Percentiles rank a stretch among this genome's conserved stretches.
These are phyloP conservation scores for Telfairia occidentalis DNA, from an alignment of 331 rosid species.

Conservation along the genomic window DNA sequence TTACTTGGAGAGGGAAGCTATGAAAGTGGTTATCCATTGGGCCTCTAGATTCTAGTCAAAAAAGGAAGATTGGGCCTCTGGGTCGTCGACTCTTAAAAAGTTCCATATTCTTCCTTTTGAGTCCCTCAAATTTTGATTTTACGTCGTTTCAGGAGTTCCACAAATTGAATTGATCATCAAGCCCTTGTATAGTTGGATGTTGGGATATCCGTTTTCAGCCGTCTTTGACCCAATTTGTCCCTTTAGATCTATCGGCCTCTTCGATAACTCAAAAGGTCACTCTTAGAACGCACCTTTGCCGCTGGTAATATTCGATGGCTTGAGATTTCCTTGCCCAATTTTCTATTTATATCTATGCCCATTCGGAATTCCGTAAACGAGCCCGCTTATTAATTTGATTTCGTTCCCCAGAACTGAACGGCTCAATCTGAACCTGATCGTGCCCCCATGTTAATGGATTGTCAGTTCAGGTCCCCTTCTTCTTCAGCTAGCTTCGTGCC, in stretches of 20 bases:
- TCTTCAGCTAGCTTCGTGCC: constrained; percentile 29
- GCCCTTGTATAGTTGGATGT: too few relatives aligned
- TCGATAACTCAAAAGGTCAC: constrained; percentile 11
- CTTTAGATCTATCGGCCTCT: constrained; percentile 9
- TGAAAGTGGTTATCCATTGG: too few relatives aligned
- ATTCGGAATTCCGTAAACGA: not conserved
- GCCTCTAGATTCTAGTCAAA: too few relatives aligned
- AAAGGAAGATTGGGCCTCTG: too few relatives aligned
- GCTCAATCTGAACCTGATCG: not conserved
- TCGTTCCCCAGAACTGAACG: not conserved
- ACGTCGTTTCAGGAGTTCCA: too few relatives aligned
- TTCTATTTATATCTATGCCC: not conserved
- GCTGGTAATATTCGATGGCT: constrained; percentile 10
- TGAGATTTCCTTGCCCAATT: not conserved
- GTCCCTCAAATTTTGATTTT: too few relatives aligned
- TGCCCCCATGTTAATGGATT: constrained; percentile 40
- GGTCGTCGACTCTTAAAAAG: too few relatives aligned
- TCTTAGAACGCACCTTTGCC: constrained; percentile 1
- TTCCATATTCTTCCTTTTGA: too few relatives aligned
- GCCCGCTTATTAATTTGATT: not conserved
- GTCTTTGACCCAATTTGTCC: not conserved
- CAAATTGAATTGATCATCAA: too few relatives aligned
- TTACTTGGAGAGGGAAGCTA: too few relatives aligned
- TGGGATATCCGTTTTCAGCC: not conserved
- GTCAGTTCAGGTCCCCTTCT: constrained; percentile 25